Percentiles rank a stretch among this genome's conserved stretches.
Conservation (phyloP, 1,139 yeast species). For the Yamadazyma triangularis region DNA sequence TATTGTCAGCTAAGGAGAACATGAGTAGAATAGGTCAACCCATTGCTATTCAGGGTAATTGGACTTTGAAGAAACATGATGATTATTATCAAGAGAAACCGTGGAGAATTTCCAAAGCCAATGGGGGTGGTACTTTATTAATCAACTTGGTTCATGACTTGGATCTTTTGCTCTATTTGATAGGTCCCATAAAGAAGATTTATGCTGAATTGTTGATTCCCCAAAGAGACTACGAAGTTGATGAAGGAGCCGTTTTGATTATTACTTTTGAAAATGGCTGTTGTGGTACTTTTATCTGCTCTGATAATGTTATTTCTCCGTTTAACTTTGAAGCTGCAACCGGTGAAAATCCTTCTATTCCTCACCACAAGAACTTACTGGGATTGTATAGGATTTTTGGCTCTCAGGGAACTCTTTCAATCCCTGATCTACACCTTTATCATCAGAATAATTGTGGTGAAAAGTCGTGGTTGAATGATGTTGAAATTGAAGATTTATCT, state of each 20-base stretch:
- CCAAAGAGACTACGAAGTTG: conserved; percentile 30
- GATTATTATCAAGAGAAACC: conserved; percentile 27
- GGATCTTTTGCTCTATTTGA: conserved; percentile 32
- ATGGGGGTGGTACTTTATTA: conserved; percentile 38
- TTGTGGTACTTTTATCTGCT: conserved; percentile 35
- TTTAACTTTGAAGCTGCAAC: conserved; percentile 39
- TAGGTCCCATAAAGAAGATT: conserved; percentile 35
- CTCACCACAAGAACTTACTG: conserved; percentile 21
- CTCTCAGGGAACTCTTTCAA: conserved; percentile 31
- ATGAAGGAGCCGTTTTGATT: conserved; percentile 38
- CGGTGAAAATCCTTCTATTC: conserved; percentile 39
- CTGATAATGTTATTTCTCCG: conserved; percentile 37
- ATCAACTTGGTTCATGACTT: conserved; percentile 40
- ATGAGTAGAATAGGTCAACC: conserved; percentile 26
- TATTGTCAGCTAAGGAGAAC: conserved; percentile 30
- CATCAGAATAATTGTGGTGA: conserved; percentile 20
- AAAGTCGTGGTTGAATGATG: conserved; percentile 31
- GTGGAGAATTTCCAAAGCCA: conserved; percentile 30
- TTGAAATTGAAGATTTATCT: conserved; percentile 20
- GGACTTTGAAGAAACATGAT: conserved; percentile 34
- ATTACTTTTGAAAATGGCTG: conserved; percentile 29
- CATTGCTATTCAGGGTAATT: conserved; percentile 37
- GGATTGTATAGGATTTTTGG: conserved; percentile 39
- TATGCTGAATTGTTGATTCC: conserved; percentile 34
- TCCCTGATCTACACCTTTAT: conserved; percentile 33